Evolutionary conservation across 352 stramenopile species (phyloP).

Genomic region (Globisporangium cederbergense): DNA sequence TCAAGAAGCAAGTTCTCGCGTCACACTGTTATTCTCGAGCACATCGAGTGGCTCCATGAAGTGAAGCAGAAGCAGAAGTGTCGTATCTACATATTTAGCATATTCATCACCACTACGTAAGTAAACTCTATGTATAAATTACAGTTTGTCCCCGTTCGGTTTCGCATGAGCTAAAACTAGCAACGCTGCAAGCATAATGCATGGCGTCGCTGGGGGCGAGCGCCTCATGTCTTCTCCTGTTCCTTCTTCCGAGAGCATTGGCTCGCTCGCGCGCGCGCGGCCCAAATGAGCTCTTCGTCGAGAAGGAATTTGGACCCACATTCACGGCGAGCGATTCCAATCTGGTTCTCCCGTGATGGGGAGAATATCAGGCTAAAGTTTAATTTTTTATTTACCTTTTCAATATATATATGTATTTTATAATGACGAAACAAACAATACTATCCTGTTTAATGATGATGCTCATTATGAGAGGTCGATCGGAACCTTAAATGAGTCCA

Average conservation of each 20-base stretch:
- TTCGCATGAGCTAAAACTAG: not conserved
- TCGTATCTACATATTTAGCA: not conserved
- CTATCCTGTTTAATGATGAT: too few species aligned
- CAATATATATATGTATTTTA: not conserved
- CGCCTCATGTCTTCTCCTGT: too few species aligned
- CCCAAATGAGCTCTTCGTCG: not conserved
- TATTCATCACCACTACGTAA: not conserved
- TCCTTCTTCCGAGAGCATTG: too few species aligned
- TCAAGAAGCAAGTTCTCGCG: not conserved
- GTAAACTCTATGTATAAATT: not conserved
- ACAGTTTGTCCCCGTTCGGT: not conserved
- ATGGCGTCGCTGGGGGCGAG: too few species aligned
- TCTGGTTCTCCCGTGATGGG: not conserved
- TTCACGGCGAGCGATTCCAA: not conserved
- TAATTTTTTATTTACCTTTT: not conserved
- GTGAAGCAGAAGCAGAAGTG: not conserved
- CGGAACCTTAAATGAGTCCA: not conserved
- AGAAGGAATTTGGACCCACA: not conserved
- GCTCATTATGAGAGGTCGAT: not conserved
- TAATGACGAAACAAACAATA: not conserved
- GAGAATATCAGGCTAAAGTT: not conserved
- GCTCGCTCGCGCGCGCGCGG: too few species aligned
- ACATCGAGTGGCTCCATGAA: not conserved
- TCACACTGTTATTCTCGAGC: not conserved
- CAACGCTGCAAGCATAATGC: too few species aligned